Base-by-base conservation (phyloP, 2,329 filamentous ascomycete genomes). In the Didymella exigua region DNA sequence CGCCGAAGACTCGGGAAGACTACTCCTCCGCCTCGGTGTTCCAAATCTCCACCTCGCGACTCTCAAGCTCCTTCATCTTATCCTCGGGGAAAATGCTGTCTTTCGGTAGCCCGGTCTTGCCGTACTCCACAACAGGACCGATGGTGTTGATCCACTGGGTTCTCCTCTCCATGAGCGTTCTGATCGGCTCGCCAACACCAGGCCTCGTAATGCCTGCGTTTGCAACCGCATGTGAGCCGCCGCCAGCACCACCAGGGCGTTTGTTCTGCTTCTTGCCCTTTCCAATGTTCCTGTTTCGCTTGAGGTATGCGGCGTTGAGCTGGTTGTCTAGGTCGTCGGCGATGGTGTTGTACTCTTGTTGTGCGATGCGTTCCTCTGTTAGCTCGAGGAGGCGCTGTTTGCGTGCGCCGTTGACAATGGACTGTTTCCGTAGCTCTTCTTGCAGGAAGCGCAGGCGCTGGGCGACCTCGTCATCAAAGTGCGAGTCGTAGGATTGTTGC, bases 281-380 rank as follows among this genome's bases (percentile, higher is more conserved):
- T 73, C 93, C 91, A 77, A 98, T 89, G 0, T 91, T 96, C 41
- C 95, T 87, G 24, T 93, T 98, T 21, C 95, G 89, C 79, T 99
- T 99, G 38, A 96, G 86, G 71, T 98, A 99, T 3, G 95, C 93
- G 46, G 91, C 89, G 71, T 98, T 93, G 36, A 98, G 92, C 73
- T 98, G 95, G 36, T 88, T 87, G 79, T 99, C 95, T 19, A 99
- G 86, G 73, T 99, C 95, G 72, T 99, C 95, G 45, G 96, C 88
- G 66, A 99, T 99, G 51, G 92, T 97, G 74, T 89, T 89, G 79
- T 96, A 99, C 74, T 99, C 95, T 72, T 99, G 95, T 77, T 95
- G 88, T 0, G 95, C 95, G 86, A 99, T 93, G 62, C 91, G 88
- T 73, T 96, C 93, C 66, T 92, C 89, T 7, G 95, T 91, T 24